Evolutionary conservation across 2,329 filamentous ascomycete species (phyloP), one percentile per base, ranked within the genome.

Genomic region (Camillea tinctor): DNA sequence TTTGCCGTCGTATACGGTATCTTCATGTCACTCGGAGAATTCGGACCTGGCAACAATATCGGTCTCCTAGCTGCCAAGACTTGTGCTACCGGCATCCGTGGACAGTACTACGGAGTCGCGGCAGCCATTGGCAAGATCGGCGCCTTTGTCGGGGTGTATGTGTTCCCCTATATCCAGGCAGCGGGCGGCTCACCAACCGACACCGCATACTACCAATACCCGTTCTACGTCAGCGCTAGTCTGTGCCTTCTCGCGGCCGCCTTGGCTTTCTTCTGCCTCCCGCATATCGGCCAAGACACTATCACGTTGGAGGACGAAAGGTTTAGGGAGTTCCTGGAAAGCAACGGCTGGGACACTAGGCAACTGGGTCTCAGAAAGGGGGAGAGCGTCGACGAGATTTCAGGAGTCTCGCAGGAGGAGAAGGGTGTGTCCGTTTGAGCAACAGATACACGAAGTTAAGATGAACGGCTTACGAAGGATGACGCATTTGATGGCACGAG

Each of bases 41-140:
- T 96, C 49, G 93, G 93, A 0, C 92, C 93, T 0, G 93, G 93
- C 13, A 91, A 97, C 79, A 97, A 97, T 74, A 96, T 97, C 67
- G 93, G 93, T 2, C 83, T 97, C 0, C 75, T 96, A 26, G 93
- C 93, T 0, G 90, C 90, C 52, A 97, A 97, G 80, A 93, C 91
- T 1, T 93, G 88, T 69, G 92, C 93, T 0, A 97, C 93, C 4
- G 89, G 90, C 19, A 88, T 97, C n/a, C 85, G 93, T 48, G 93
- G 93, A 2, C 80, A 80, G 50, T 89, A 89, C 75, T 89, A 89
- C 67, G 87, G 88, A 4, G 82, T 91, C 51, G 89, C 90, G 0
- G 90, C 90, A 0, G 89, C 89, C 0, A 69, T 87, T 1, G 90
- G 91, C 62, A 93, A 93, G 75, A 84, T 93, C 44, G 89, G 89